Base-by-base conservation (phyloP, 306 rosid genomes). In the Casuarina cunninghamiana region DNA sequence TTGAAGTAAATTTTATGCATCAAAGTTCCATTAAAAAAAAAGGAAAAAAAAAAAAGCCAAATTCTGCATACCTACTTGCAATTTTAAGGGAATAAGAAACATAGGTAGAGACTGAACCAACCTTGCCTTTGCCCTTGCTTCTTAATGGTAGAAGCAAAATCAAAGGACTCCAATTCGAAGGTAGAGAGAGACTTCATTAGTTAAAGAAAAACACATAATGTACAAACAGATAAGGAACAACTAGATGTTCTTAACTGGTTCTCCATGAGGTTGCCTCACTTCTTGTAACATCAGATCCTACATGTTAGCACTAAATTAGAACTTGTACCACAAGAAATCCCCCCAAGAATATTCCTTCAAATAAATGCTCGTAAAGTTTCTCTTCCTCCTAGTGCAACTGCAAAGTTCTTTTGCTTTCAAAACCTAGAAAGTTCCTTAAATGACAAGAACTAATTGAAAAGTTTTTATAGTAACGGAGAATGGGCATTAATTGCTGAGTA, bases 231-330 rank as follows among this genome's bases (percentile, higher is more conserved):
- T 66, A 41, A 50, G 9, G 17, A 61, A 68, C 51, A 37, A 53
- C 54, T 54, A 45, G 61, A 79, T 67, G 61, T 19, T 12, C 10
- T 54, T 21, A 67, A 62, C 75, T 26, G 32, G 32, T 26, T 26
- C 32, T 26, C 32, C 32, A 26, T 26, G 32, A 72, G 98, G 86
- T 68, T 57, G 84, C 83, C 88, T 89, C 74, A 88, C 10, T 78
- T 95, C 93, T 71, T 89, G 92, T 71, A 92, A 78, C 95, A 92
- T 86, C 81, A 88, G 92, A 44, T 92, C 98, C 98, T 92, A 86
- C 68, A 83, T 44, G 50, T 42, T 60, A 73, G 5, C 61, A 74
- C 63, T 60, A 78, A 41, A 76, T 79, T 48, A 80, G 60, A 83
- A 70, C 41, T 66, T 55, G 72, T 57, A 78, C 69, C 42, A 55